Conservation (phyloP, 179 eudicot genomes). For the Pouteria campechiana region DNA sequence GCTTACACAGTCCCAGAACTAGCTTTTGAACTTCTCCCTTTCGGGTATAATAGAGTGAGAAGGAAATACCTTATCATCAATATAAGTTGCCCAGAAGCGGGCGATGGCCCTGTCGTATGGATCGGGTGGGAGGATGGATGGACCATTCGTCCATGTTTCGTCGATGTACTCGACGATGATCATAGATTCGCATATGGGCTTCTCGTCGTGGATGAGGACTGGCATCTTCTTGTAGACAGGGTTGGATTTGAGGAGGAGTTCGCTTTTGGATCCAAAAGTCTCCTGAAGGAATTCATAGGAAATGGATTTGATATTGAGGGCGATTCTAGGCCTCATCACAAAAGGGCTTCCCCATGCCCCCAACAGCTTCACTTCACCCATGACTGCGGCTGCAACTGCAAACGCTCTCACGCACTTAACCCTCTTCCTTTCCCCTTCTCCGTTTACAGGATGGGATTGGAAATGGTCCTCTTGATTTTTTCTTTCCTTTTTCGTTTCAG, state of each 20-base stretch:
- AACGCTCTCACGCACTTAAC: too few relatives aligned
- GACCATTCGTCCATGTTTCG: conserved; percentile 19
- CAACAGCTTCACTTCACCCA: conserved; percentile 23
- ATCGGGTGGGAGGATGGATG: conserved; percentile 33
- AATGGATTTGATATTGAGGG: conserved; percentile 23
- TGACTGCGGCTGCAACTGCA: conserved; percentile 7
- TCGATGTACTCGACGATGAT: conserved; percentile 39
- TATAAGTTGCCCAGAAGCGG: conserved; percentile 45
- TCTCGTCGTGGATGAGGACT: conserved; percentile 28
- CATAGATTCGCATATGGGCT: conserved; percentile 31
- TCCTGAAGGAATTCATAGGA: conserved; percentile 25
- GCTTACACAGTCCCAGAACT: too few relatives aligned
- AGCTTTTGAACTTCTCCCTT: too few relatives aligned
- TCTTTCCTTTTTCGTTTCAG: too few relatives aligned
- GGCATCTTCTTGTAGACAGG: conserved; percentile 50
- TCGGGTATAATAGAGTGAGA: too few relatives aligned
- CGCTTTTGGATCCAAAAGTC: conserved; percentile 21
- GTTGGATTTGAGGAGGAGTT: conserved; percentile 32
- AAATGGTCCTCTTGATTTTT: too few relatives aligned
- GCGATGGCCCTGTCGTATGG: conserved; percentile 40
- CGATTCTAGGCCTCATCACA: conserved; percentile 26
- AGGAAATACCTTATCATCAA: conserved; percentile 32
- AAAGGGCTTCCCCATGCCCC: conserved; percentile 37
- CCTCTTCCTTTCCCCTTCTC: background rate
- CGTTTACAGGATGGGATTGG: too few relatives aligned